Evolutionary conservation across 2,329 filamentous ascomycete species (phyloP).

Genomic region (Stemphylium vesicarium): DNA sequence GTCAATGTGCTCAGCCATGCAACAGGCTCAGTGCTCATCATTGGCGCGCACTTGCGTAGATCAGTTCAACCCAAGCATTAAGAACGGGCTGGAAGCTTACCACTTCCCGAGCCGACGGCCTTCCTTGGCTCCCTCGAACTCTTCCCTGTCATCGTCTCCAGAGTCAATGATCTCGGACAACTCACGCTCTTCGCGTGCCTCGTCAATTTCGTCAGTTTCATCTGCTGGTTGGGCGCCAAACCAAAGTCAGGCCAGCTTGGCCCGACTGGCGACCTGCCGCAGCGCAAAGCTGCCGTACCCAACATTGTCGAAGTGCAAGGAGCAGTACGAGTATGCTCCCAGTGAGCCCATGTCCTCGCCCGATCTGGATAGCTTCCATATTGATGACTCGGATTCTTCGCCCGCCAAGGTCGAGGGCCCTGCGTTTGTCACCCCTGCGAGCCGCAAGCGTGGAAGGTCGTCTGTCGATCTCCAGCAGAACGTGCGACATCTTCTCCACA

Average conservation of each 20-base stretch:
- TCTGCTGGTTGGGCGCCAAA: slow-evolving; percentile 60
- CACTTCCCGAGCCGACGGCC: slow-evolving; percentile 53
- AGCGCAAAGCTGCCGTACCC: slow-evolving; percentile 54
- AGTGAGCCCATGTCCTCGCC: slow-evolving; percentile 49
- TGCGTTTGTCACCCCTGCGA: slow-evolving; percentile 29
- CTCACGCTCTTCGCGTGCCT: slow-evolving; percentile 62
- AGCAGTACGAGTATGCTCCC: slow-evolving; percentile 42
- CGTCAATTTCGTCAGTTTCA: slow-evolving; percentile 61
- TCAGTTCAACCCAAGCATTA: slow-evolving; percentile 51
- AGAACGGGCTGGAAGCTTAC: slow-evolving; percentile 54
- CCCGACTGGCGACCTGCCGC: slow-evolving; percentile 60
- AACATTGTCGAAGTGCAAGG: slow-evolving; percentile 46
- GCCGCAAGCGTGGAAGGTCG: slow-evolving; percentile 66
- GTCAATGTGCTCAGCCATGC: slow-evolving; percentile 66
- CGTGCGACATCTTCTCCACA: slow-evolving; percentile 66
- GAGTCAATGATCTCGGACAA: slow-evolving; percentile 69
- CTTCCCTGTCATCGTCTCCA: slow-evolving; percentile 62
- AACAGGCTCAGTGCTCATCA: slow-evolving; percentile 61
- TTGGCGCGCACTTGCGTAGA: slow-evolving; percentile 64
- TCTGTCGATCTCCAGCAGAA: slow-evolving; percentile 71
- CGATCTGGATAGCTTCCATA: slow-evolving; percentile 59
- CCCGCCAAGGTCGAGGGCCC: slow-evolving; percentile 38
- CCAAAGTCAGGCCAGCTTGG: slow-evolving; percentile 56
- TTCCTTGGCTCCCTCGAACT: slow-evolving; percentile 58
- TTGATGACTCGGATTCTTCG: slow-evolving; percentile 48